Conservation (phyloP, 1,284 basidiomycete genomes). For the Puccinia coronata region DNA sequence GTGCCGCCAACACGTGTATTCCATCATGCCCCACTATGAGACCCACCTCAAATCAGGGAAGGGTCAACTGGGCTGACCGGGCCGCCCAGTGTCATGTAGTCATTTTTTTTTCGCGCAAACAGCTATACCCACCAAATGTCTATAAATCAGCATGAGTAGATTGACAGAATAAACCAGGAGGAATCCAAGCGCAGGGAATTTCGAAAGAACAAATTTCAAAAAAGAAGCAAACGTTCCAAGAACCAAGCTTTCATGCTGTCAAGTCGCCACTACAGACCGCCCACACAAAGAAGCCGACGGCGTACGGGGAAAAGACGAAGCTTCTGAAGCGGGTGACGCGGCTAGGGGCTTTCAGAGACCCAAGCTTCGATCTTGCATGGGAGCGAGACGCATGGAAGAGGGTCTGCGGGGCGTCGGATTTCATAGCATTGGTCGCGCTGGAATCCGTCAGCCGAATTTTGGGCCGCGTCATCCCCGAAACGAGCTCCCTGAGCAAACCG, state of each 20-base stretch:
- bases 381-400: not conserved
- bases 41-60: too few relatives aligned
- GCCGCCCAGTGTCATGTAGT: too few relatives aligned
- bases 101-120: too few relatives aligned
- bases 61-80: too few relatives aligned
- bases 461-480: not conserved
- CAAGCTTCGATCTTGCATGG: not conserved
- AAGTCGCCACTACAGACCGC: conserved; percentile 42
- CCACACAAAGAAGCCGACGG: conserved; percentile 47
- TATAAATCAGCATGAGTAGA: too few relatives aligned
- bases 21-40: too few relatives aligned
- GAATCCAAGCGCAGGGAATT: too few relatives aligned
- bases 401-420: not conserved
- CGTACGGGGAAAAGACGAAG: conserved; percentile 34
- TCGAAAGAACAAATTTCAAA: too few relatives aligned
- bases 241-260: not conserved
- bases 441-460: conserved; percentile 10
- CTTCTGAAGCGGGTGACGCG: conserved; percentile 28
- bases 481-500: not conserved
- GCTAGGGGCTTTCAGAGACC: not conserved
- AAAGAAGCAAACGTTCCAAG: too few relatives aligned
- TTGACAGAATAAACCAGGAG: too few relatives aligned
- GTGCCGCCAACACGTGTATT: too few relatives aligned
- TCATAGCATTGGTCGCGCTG: not conserved
- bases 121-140: too few relatives aligned